Conservation (phyloP, 2,329 filamentous ascomycete genomes). For the Sarocladium brachiariae region DNA sequence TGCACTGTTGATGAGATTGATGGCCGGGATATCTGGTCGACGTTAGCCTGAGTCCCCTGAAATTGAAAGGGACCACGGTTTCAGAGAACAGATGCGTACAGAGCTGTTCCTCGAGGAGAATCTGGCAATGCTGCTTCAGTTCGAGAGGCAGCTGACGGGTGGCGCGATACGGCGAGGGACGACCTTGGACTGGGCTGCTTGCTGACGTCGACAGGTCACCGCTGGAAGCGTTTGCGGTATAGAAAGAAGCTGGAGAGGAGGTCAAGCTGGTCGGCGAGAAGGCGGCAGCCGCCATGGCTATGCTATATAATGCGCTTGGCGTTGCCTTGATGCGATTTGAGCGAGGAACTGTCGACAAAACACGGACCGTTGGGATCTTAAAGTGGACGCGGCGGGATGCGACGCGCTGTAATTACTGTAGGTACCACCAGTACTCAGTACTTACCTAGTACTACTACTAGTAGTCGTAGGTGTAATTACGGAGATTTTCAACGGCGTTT, state of each 20-base stretch:
- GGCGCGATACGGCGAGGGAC: slow-evolving; percentile 40
- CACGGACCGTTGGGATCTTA: neutral
- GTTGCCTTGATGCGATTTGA: neutral
- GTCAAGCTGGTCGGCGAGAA: slow-evolving; percentile 16
- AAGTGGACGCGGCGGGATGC: slow-evolving; percentile 5
- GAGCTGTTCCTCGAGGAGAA: slow-evolving; percentile 69
- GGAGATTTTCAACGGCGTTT: no score
- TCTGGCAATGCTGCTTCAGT: slow-evolving; percentile 58
- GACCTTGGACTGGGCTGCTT: slow-evolving; percentile 25
- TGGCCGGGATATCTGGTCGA: slow-evolving; percentile 33
- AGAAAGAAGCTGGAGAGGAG: slow-evolving; percentile 29
- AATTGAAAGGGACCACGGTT: slow-evolving; percentile 3
- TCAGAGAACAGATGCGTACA: slow-evolving; percentile 48
- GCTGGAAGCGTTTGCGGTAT: slow-evolving; percentile 22
- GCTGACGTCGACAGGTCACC: slow-evolving; percentile 24
- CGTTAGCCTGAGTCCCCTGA: neutral
- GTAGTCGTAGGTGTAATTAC: no score
- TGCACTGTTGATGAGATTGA: slow-evolving; percentile 58
- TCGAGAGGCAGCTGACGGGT: slow-evolving; percentile 53
- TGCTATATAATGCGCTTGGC: neutral
- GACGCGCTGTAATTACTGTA: neutral
- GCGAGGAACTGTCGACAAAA: neutral
- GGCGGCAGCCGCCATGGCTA: slow-evolving; percentile 7
- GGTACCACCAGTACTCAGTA: no score
- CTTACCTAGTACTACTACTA: no score